Percentiles rank a stretch among this genome's conserved stretches.
Evolutionary conservation across 768 basidiomycete species (phyloP).

Genomic region (Russula earlei): DNA sequence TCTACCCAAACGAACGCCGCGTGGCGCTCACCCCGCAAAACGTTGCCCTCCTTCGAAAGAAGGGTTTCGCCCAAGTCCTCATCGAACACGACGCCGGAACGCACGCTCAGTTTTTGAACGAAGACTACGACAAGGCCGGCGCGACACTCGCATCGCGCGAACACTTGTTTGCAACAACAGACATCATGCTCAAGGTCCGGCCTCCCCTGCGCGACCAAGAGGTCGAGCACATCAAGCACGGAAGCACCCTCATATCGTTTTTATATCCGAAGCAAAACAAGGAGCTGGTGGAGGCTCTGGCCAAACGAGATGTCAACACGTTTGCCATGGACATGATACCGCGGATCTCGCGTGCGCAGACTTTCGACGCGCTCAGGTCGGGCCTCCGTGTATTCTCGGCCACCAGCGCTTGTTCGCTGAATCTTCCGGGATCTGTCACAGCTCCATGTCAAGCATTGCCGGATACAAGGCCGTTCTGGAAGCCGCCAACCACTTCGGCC

Average conservation of each 20-base stretch:
- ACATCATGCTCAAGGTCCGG: conserved; percentile 82
- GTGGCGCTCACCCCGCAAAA: conserved; percentile 80
- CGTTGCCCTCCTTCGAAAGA: conserved; percentile 64
- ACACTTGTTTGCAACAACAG: conserved; percentile 55
- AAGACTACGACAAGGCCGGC: conserved; percentile 69
- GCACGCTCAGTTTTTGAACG: conserved; percentile 72
- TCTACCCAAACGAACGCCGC: conserved; percentile 67
- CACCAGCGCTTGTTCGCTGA: not conserved
- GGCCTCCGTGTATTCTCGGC: conserved; percentile 2
- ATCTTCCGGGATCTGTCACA: conserved; percentile 23
- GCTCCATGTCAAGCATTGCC: conserved; percentile 93
- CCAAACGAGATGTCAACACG: conserved; percentile 55
- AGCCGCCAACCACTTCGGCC: conserved; percentile 81
- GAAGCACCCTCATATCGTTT: conserved; percentile 76
- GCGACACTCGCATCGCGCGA: conserved; percentile 67
- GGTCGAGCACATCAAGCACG: conserved; percentile 51
- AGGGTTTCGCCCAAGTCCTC: conserved; percentile 66
- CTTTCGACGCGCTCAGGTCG: conserved; percentile 81
- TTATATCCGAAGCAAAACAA: conserved; percentile 80
- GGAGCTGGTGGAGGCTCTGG: conserved; percentile 56
- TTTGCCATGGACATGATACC: conserved; percentile 94
- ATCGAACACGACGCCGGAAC: conserved; percentile 65
- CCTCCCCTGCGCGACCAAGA: conserved; percentile 62
- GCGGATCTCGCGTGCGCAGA: conserved; percentile 82
- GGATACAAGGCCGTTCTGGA: conserved; percentile 89